Evolutionary conservation across 805 yeast species (phyloP).

Genomic region (Sugiyamaella mastotermitis): DNA sequence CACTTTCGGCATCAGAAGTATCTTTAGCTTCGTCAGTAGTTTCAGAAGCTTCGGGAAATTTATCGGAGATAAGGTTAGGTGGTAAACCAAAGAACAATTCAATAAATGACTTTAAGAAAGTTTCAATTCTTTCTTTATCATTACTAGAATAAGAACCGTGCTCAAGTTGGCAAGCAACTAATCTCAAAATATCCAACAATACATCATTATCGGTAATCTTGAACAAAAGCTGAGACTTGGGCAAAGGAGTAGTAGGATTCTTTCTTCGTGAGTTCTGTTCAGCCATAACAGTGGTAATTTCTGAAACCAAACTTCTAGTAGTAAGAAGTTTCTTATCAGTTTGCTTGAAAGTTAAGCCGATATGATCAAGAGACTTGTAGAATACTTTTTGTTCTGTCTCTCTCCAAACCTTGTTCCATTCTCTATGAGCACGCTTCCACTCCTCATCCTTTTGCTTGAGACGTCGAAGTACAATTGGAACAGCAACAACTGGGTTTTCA

Average conservation of each 20-base stretch:
- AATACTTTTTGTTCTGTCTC: conserved; percentile 94
- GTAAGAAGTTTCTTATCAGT: conserved; percentile 90
- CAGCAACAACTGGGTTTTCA: conserved; percentile 91
- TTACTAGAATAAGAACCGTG: conserved; percentile 66
- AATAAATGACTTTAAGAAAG: conserved; percentile 64
- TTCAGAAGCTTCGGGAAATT: conserved; percentile 13
- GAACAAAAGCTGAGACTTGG: conserved; percentile 68
- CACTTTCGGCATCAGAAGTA: conserved; percentile 12
- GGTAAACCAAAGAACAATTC: conserved; percentile 56
- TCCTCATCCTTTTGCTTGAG: conserved; percentile 97
- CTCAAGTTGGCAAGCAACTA: conserved; percentile 61
- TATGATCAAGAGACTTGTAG: conserved; percentile 88
- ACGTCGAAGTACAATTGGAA: conserved; percentile 86
- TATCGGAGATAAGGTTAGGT: conserved; percentile 29
- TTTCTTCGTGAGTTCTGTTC: conserved; percentile 78
- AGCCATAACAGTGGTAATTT: conserved; percentile 83
- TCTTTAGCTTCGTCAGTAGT: conserved; percentile 4
- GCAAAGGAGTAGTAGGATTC: conserved; percentile 80
- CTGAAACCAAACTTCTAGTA: conserved; percentile 83
- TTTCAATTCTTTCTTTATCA: conserved; percentile 72
- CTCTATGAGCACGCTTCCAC: conserved; percentile 97
- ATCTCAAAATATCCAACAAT: conserved; percentile 63
- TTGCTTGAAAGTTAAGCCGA: conserved; percentile 94
- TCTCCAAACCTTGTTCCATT: conserved; percentile 99
- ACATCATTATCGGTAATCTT: conserved; percentile 60